Base-by-base conservation (phyloP, 371 early-diverging fungal species). In the Coemansia sp. region DNA sequence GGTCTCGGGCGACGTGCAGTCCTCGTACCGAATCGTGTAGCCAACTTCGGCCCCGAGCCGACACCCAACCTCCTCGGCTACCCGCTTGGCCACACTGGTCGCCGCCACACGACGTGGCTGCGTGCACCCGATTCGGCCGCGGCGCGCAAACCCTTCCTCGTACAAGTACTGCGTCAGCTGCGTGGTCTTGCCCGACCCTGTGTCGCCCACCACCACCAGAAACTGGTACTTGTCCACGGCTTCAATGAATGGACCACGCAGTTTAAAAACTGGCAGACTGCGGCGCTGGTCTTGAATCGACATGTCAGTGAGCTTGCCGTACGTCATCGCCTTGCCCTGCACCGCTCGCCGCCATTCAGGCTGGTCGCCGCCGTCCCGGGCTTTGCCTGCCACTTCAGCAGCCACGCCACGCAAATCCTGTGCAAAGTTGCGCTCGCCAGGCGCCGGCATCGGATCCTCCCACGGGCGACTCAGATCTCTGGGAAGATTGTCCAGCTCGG, bases 81-180 rank as follows among this genome's bases (percentile, higher is more conserved):
- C 99, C 81, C 99, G 93, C 68, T 97, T 96, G 16, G 99, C 98
- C 5, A 99, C 99, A 10, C 94, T 94, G 88, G 96, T 97, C 52
- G 99, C 99, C 31, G 99, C 99, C 39, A 99, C 95, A 84, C 99
- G 94, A 81, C 99, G 92, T 14, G 99, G 99, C 79, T 99, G 99
- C 2, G 99, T 99, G 80, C 99, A 95, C 9, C 98, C 99, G 76
- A 99, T 95, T 66, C 91, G 87, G 5, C 96, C 95, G 16, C 77
- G 64, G 26, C 81, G 78, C 0, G 90, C 86, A 70, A 92, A 95
- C 0, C 95, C 95, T 75, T 93, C 94, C 77, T 99, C 97, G 11
- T 90, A 88, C 55, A 99, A 80, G 70, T 98, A 99, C 80, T 99
- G 99, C 5, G 99, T 95, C 89, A 99, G 93, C 80, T 99, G 99